Evolutionary conservation across 306 rosid species (phyloP).

Genomic region (Quillaja saponaria): DNA sequence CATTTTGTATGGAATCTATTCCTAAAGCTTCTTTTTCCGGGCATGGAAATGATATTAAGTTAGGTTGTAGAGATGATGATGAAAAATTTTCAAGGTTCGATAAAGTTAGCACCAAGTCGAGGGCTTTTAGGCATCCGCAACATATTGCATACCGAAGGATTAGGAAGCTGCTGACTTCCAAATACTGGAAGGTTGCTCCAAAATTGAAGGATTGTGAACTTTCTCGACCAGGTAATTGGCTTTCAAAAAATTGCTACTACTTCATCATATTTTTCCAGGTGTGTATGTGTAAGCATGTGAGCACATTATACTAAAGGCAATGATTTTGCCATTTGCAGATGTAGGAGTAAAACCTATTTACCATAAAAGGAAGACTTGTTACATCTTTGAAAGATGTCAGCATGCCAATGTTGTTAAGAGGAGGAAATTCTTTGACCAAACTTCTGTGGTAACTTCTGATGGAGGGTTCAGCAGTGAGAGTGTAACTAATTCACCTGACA

Average conservation of each 20-base stretch:
- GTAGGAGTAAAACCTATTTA: conserved; percentile 42
- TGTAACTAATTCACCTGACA: conserved; percentile 66
- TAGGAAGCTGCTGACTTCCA: conserved; percentile 68
- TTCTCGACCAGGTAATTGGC: conserved; percentile 58
- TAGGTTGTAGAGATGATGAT: conserved; percentile 87
- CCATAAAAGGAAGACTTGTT: conserved; percentile 64
- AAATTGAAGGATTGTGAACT: conserved; percentile 73
- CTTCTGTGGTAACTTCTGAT: conserved; percentile 55
- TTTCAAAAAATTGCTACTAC: conserved; percentile 16
- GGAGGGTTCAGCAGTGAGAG: conserved; percentile 85
- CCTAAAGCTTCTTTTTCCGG: conserved; percentile 55
- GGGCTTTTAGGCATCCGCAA: conserved; percentile 56
- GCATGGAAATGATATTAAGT: conserved; percentile 59
- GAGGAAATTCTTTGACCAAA: conserved; percentile 56
- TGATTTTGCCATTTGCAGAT: conserved; percentile 41
- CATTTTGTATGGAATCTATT: conserved; percentile 44
- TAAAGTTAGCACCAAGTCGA: conserved; percentile 59
- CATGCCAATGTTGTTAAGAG: conserved; percentile 55
- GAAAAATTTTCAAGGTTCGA: conserved; percentile 64
- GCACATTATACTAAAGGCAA: conserved; percentile 15
- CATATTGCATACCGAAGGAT: conserved; percentile 58
- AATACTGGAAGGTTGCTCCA: conserved; percentile 80
- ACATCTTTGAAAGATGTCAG: conserved; percentile 50
- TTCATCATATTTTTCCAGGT: conserved; percentile 12
- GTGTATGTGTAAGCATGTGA: not conserved